Conservation (phyloP, 768 basidiomycete species). For the Mycena pura region DNA sequence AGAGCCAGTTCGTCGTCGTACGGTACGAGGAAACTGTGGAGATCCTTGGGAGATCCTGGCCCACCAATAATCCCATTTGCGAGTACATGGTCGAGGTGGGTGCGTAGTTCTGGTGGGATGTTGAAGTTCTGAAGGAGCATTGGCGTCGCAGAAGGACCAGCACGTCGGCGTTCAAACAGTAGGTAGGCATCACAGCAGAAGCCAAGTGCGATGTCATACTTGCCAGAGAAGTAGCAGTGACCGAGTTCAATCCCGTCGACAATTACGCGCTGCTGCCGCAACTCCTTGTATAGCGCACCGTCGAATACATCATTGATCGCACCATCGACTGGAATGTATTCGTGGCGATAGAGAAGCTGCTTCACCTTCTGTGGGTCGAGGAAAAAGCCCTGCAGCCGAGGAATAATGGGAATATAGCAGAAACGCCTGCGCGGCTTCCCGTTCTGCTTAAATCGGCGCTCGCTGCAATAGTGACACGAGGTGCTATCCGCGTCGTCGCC, state of each 20-base stretch:
- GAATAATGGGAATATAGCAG: constrained; percentile 38
- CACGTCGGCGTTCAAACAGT: background rate
- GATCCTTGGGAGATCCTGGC: background rate
- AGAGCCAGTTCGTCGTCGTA: background rate
- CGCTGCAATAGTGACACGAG: constrained; percentile 29
- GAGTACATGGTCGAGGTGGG: background rate
- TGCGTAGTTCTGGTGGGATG: background rate
- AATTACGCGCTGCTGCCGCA: constrained; percentile 30
- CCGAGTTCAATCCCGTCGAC: background rate
- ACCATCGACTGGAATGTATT: constrained; percentile 14
- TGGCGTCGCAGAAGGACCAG: background rate
- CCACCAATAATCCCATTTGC: background rate
- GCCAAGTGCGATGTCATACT: background rate
- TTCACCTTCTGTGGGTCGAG: constrained; percentile 9
- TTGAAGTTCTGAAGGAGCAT: background rate
- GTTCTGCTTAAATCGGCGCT: constrained; percentile 9
- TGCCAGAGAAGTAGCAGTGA: background rate
- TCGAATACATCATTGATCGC: constrained; percentile 45
- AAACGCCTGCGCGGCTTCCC: constrained; percentile 27
- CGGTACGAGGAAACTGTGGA: background rate
- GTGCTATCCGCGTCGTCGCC: constrained; percentile 21
- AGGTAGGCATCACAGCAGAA: background rate
- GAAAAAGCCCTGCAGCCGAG: constrained; percentile 34
- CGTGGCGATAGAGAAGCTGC: constrained; percentile 25
- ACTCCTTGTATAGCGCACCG: constrained; percentile 35